Evolutionary conservation across 345 rosid species (phyloP), one percentile per base, ranked within the genome.

Genomic region (Hibiscus tridactylites): DNA sequence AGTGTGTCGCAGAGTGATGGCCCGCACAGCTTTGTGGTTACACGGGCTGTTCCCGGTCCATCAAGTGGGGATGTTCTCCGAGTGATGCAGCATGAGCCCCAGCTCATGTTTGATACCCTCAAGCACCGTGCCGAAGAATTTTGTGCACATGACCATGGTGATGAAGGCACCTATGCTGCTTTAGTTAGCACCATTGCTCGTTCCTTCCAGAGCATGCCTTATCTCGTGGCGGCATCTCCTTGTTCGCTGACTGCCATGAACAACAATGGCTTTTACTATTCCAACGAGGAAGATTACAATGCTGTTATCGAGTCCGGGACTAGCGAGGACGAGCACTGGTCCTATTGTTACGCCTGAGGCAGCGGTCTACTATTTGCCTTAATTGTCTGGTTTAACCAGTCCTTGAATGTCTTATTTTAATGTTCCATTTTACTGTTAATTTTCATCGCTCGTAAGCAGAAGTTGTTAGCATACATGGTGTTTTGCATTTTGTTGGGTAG

Each of bases 81-180:
- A 29, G 86, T 84, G 67, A 80, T 91, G 97, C 98, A 87, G 86
- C 95, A 96, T 65, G 96, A 96, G 90, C 99, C 99, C 1, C 90
- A 89, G 87, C 86, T 96, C 69, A 96, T 96, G 98, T 88, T 88
- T 71, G 88, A 92, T 88, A 88, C 96, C 1, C 85, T 96, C 49
- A 92, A 91, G 87, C 91, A 92, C 83, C 85, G 97, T 1, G 96
- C 90, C 0, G 95, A 86, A 74, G 98, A 89, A 73, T 77, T 59
- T 37, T 77, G 79, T 31, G 86, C 76, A 4, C 78, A 71, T 46
- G 80, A 74, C 28, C 79, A 54, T 16, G 82, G 35, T 15, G 52
- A 64, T n/a, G 13, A 17, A 9, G 74, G 64, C 77, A 80, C 65
- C 37, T 81, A 74, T 39, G 82, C 77, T 31, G 79, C 82, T 58